Conservation (phyloP, 768 basidiomycete genomes). For the Tulasnella sp. region DNA sequence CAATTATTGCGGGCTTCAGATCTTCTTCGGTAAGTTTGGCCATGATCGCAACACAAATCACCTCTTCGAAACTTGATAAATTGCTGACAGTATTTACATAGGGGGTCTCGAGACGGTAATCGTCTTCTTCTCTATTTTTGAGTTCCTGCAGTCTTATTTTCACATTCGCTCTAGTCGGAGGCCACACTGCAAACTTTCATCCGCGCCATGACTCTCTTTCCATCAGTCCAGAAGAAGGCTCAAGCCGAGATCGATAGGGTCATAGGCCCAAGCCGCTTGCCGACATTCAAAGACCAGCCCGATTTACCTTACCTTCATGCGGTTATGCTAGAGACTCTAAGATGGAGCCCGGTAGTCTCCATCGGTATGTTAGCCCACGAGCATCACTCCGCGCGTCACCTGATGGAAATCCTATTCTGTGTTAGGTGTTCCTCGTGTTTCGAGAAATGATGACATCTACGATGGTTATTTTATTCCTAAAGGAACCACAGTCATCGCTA, state of each 20-base stretch:
- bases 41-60: no score
- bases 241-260: constrained; percentile 47
- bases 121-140: no score
- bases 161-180: constrained; percentile 32
- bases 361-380: not conserved
- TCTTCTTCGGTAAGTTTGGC: not conserved
- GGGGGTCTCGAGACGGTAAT: constrained; percentile 16
- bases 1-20: not conserved
- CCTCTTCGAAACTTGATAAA: not conserved
- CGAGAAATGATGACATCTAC: constrained; percentile 4
- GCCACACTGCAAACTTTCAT: constrained; percentile 37
- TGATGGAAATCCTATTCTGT: not conserved
- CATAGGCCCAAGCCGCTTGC: constrained; percentile 43
- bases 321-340: constrained; percentile 37
- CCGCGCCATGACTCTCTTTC: constrained; percentile 41
- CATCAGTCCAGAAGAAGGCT: constrained; percentile 42
- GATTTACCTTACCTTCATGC: constrained; percentile 38
- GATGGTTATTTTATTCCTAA: constrained; percentile 14
- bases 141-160: not conserved
- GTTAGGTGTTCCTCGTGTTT: constrained; percentile 3
- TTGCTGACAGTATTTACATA: no score
- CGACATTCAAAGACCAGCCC: constrained; percentile 37
- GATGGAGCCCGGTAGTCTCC: constrained; percentile 34
- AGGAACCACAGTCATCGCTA: not conserved
- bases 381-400: not conserved